A percentile compares a stretch with the other conserved stretches of the same genome.
These are phyloP conservation scores for Postia placenta DNA, from an alignment of 768 basidiomycete genomes.

Conservation along the genomic window DNA sequence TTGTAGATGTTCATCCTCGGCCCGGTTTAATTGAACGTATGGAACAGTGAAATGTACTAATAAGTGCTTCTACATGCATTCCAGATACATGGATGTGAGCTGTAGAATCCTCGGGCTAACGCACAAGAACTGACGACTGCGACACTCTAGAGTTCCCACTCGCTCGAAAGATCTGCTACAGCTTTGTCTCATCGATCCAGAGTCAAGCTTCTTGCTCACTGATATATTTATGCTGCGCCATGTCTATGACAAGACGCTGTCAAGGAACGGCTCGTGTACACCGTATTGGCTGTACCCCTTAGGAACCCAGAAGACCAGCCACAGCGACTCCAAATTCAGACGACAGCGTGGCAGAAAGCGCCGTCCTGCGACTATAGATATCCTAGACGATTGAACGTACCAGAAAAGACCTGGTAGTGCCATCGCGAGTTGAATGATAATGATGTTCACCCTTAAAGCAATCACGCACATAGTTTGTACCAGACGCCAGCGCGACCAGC, in stretches of 20 bases:
- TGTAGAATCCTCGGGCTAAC: too few species aligned
- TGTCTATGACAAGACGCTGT: background rate
- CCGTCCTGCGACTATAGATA: slow-evolving; percentile 1
- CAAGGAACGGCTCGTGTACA: background rate
- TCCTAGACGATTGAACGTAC: slow-evolving; percentile 17
- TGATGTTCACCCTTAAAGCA: too few species aligned
- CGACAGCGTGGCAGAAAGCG: background rate
- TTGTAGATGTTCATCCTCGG: background rate
- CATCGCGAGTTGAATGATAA: too few species aligned
- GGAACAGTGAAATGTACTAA: background rate
- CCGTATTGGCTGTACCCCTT: background rate
- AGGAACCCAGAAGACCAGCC: background rate
- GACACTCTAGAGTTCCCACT: too few species aligned
- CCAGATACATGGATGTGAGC: background rate
- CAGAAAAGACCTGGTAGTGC: slow-evolving; percentile 29
- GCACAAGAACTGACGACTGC: too few species aligned
- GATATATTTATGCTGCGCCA: too few species aligned
- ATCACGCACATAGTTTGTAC: slow-evolving; percentile 65
- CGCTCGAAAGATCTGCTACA: too few species aligned
- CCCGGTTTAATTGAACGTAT: background rate
- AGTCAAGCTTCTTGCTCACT: too few species aligned
- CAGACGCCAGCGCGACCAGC: slow-evolving; percentile 55
- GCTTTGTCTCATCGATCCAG: too few species aligned
- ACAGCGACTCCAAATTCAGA: background rate
- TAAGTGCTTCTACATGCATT: background rate